Conservation (phyloP, 179 eudicot genomes). For the Heliamphora pulchella region DNA sequence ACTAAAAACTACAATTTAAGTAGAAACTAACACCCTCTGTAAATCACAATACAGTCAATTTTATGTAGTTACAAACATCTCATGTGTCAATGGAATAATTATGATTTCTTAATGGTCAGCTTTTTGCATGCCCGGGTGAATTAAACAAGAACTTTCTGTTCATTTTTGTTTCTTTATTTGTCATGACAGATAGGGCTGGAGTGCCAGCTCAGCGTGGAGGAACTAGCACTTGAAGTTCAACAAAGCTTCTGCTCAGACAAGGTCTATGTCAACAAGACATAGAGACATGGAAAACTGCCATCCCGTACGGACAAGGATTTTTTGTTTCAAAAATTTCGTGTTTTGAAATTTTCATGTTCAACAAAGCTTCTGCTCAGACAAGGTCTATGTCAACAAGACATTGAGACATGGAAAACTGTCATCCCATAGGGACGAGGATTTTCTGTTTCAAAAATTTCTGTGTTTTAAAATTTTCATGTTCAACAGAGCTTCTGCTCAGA, state of each 20-base stretch:
- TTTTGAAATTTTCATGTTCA: too few species aligned
- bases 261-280: constrained; percentile 18
- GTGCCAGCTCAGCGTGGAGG: constrained; percentile 74
- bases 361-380: too few species aligned
- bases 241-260: constrained; percentile 38
- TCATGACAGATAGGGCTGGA: constrained; percentile 68
- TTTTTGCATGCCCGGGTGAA: background rate
- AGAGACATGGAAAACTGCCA: background rate
- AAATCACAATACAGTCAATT: background rate
- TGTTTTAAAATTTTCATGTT: too few species aligned
- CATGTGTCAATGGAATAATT: background rate
- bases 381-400: too few species aligned
- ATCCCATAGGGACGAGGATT: too few species aligned
- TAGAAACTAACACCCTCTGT: background rate
- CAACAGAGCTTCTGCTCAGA: too few species aligned
- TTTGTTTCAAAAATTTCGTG: background rate
- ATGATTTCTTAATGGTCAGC: background rate
- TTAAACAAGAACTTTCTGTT: background rate
- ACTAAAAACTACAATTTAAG: too few species aligned
- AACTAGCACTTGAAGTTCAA: constrained; percentile 66
- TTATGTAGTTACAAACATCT: background rate
- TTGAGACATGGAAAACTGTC: background rate
- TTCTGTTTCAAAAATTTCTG: background rate
- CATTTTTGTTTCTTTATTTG: background rate
- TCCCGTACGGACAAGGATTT: too few species aligned